Conservation (phyloP, 2,329 filamentous ascomycete species). For the Aspergillus persii region DNA sequence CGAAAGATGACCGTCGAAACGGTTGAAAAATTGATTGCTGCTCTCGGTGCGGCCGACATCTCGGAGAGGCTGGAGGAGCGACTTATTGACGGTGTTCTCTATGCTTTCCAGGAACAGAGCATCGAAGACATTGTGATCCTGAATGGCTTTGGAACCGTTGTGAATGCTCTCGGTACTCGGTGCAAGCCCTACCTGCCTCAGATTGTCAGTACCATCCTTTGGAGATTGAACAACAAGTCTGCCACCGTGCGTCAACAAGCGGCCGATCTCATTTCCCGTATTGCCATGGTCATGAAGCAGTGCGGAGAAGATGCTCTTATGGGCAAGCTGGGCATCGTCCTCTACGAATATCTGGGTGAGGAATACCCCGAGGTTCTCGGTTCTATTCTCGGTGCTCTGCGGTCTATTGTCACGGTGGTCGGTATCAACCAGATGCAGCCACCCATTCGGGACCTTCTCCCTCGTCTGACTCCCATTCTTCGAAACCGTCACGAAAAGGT, state of each 20-base stretch:
- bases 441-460: slow-evolving; percentile 92
- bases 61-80: slow-evolving; percentile 89
- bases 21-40: slow-evolving; percentile 91
- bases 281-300: slow-evolving; percentile 98
- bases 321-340: slow-evolving; percentile 88
- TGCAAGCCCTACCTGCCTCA: slow-evolving; percentile 97
- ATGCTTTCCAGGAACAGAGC: slow-evolving; percentile 96
- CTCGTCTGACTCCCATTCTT: slow-evolving; percentile 93
- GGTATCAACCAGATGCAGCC: slow-evolving; percentile 98
- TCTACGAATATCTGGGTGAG: slow-evolving; percentile 98
- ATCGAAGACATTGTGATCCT: slow-evolving; percentile 95
- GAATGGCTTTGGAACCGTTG: slow-evolving; percentile 95
- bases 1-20: slow-evolving; percentile 99
- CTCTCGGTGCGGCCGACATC: slow-evolving; percentile 89
- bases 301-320: slow-evolving; percentile 94
- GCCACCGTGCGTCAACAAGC: slow-evolving; percentile 95
- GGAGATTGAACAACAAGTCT: slow-evolving; percentile 96
- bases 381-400: slow-evolving; percentile 89
- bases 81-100: slow-evolving; percentile 89
- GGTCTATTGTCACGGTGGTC: slow-evolving; percentile 95
- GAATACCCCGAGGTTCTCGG: slow-evolving; percentile 97
- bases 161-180: slow-evolving; percentile 87
- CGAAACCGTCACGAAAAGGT: slow-evolving; percentile 99
- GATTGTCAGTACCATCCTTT: slow-evolving; percentile 94
- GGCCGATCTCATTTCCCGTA: slow-evolving; percentile 91